Conservation (phyloP, 2,329 filamentous ascomycete species). For the Arthrobotrys conoides region DNA sequence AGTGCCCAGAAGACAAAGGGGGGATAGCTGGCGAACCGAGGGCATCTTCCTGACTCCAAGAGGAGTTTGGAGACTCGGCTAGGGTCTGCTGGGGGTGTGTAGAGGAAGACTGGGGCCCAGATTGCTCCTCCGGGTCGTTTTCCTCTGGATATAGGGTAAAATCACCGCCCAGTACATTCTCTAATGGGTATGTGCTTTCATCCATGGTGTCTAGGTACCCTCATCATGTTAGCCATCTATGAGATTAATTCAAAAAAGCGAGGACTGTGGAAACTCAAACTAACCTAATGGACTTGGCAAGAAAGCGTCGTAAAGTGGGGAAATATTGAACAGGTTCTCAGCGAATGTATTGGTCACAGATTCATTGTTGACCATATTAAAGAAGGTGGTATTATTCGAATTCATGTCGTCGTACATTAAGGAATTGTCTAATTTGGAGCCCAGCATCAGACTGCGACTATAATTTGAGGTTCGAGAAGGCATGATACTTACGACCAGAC, state of each 20-base stretch:
- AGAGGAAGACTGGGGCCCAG: neutral
- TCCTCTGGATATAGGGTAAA: slow-evolving; percentile 9
- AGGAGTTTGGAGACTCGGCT: slow-evolving; percentile 6
- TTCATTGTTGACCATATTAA: neutral
- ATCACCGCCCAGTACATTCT: neutral
- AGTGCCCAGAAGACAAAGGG: neutral
- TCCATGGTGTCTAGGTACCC: neutral
- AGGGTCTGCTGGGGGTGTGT: neutral
- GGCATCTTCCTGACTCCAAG: slow-evolving; percentile 20
- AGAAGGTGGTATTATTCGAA: neutral
- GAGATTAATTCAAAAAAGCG: neutral
- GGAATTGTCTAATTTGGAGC: neutral
- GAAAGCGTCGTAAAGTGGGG: neutral
- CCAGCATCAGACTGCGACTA: neutral
- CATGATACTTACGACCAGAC: slow-evolving; percentile 31
- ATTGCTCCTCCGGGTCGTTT: neutral
- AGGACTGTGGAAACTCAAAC: neutral
- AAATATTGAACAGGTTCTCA: neutral
- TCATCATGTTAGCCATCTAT: neutral
- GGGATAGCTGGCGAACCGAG: slow-evolving; percentile 6
- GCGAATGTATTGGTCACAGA: neutral
- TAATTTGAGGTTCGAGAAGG: neutral
- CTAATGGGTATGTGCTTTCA: neutral
- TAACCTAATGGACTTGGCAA: neutral
- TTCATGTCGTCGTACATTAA: neutral